phyloP scores from a whole-genome alignment of 208 protist species.

The Vickermania spadyakhi region DNA sequence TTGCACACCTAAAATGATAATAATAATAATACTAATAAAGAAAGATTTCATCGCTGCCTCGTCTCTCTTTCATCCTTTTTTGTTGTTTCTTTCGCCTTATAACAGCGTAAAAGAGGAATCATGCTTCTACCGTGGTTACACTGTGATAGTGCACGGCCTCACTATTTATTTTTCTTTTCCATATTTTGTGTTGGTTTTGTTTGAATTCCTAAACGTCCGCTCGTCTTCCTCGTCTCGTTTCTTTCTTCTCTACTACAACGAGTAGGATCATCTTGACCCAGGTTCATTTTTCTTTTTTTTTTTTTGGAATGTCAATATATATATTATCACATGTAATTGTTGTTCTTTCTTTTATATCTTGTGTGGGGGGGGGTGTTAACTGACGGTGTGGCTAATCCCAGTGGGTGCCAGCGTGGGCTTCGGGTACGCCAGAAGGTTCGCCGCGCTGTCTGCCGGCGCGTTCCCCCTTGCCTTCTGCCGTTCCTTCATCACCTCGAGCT shows the following conservation, averaged over 20 bases:
- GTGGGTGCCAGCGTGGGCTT: constrained; percentile 75
- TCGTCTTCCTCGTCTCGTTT: not conserved
- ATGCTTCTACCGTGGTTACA: too few relatives aligned
- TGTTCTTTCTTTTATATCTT: constrained; percentile 1
- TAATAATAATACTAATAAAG: too few relatives aligned
- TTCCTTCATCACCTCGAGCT: constrained; percentile 69
- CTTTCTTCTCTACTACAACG: too few relatives aligned
- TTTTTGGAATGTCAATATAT: not conserved
- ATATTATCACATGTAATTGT: not conserved
- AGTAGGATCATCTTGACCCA: too few relatives aligned
- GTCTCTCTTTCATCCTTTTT: not conserved
- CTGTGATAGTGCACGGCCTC: not conserved
- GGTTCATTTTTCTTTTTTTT: not conserved
- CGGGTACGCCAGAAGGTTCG: constrained; percentile 21
- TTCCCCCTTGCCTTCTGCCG: constrained; percentile 49
- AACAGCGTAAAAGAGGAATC: too few relatives aligned
- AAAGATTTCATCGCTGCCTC: too few relatives aligned
- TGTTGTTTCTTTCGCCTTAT: too few relatives aligned
- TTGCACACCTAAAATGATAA: too few relatives aligned
- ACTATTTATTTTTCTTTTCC: not conserved
- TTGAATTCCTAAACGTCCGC: not conserved
- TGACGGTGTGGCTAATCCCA: constrained; percentile 19
- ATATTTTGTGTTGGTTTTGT: constrained; percentile 3
- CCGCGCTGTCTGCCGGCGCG: constrained; percentile 32
- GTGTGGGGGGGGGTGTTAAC: too few relatives aligned